Evolutionary conservation across 371 early-diverging fungal genomes (phyloP), one percentile per base, ranked within the genome.

Genomic region (Actinomortierella ambigua): DNA sequence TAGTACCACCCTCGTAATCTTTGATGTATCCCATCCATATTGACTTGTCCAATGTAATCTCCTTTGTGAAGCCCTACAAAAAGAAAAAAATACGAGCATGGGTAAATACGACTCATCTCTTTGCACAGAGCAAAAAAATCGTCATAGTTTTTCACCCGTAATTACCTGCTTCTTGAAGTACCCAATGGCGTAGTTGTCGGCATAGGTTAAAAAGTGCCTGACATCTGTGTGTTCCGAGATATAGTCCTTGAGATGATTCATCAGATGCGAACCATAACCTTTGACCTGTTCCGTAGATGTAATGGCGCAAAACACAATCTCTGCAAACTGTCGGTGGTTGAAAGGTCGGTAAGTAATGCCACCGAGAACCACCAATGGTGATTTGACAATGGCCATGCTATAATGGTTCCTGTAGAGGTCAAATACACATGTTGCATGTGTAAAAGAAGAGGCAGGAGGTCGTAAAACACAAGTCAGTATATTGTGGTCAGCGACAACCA

Each of bases 291-390:
- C 96, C 3, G 90, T 86, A 0, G 94, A 91, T 13, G 93, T 86
- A 26, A 99, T 93, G 2, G 99, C 99, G 68, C 95, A 96, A 83
- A 99, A 99, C 3, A 99, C 99, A 79, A 99, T 99, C 75, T 99
- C 99, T 23, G 93, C 94, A 88, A 99, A 99, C 50, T 92, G 85
- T 11, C 93, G 85, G 11, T 88, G 84, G 61, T 86, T 88, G 79
- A 99, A 99, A 3, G 96, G 92, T 26, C 99, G 84, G 77, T 93
- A 99, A 22, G 97, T 96, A 43, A 99, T 98, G 14, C 99, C 99
- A 28, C 98, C 99, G 39, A 99, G 85, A 8, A 99, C 93, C 53
- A 85, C 90, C 24, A 86, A 75, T 17, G 87, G 85, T 5, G 83
- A 76, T 5, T 81, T 76, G 39, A 93, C 88, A 18, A 92, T 87